These are phyloP conservation scores for Phytophthora sansomeana DNA, from an alignment of 352 stramenopile genomes.

Conservation along the genomic window DNA sequence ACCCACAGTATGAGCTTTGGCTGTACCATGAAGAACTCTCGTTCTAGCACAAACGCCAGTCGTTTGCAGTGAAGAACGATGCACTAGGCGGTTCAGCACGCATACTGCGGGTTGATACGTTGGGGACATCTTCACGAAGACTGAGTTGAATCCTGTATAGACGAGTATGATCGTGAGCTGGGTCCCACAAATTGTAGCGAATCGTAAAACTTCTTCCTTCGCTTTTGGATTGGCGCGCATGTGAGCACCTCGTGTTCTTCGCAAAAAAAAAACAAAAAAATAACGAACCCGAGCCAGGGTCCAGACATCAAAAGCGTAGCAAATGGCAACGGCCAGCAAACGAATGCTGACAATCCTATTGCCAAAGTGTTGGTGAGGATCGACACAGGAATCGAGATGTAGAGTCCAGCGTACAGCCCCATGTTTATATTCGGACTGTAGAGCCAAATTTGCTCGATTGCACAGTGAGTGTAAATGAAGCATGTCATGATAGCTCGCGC, in stretches of 20 bases:
- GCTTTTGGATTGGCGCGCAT: conserved; percentile 27
- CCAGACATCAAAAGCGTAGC: conserved; percentile 13
- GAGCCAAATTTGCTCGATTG: conserved; percentile 31
- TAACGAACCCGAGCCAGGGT: conserved; percentile 25
- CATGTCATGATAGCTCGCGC: conserved; percentile 7
- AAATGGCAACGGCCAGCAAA: conserved; percentile 31
- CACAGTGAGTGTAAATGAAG: conserved; percentile 35
- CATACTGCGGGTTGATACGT: conserved; percentile 40
- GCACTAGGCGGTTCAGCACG: conserved; percentile 23
- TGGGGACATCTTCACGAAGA: conserved; percentile 20
- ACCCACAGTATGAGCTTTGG: conserved; percentile 36
- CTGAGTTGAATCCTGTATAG: conserved; percentile 16
- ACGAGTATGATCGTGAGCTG: conserved; percentile 16
- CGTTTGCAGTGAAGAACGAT: conserved; percentile 24
- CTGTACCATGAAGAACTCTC: conserved; percentile 32
- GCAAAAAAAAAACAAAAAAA: conserved; percentile 31
- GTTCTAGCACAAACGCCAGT: conserved; percentile 36
- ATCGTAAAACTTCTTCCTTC: conserved; percentile 18
- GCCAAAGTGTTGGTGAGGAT: conserved; percentile 15
- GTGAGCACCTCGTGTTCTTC: conserved; percentile 13
- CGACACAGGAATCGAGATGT: conserved; percentile 21
- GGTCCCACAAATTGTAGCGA: conserved; percentile 21
- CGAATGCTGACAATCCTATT: conserved; percentile 2
- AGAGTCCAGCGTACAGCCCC: neutral
- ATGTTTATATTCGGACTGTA: conserved; percentile 30